A percentile compares a stretch with the other conserved stretches of the same genome.
Evolutionary conservation across 2,329 filamentous ascomycete species (phyloP).

Genomic region (Fusarium buxicola): DNA sequence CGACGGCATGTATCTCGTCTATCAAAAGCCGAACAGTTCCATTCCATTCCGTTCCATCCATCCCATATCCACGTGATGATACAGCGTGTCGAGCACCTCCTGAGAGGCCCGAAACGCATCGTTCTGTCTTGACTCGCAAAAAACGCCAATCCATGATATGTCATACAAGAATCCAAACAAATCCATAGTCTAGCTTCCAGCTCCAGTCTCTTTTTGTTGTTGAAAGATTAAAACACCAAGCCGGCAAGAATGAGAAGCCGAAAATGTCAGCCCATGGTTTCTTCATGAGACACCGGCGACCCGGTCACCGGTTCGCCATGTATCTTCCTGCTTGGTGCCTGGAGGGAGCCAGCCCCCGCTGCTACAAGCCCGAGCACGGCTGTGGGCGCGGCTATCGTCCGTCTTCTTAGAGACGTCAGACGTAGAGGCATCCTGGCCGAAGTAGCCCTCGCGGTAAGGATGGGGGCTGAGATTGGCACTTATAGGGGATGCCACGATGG

Average conservation of each 20-base stretch:
- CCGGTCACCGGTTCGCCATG: conserved; percentile 69
- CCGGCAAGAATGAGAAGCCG: conserved; percentile 1
- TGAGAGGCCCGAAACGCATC: conserved; percentile 9
- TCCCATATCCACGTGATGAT: conserved; percentile 42
- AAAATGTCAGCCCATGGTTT: background rate
- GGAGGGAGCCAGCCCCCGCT: conserved; percentile 74
- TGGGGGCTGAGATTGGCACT: conserved; percentile 49
- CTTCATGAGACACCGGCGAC: conserved; percentile 40
- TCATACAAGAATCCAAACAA: conserved; percentile 30
- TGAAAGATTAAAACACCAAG: conserved; percentile 17
- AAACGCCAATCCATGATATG: conserved; percentile 39
- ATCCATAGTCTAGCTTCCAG: conserved; percentile 29
- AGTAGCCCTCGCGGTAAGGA: conserved; percentile 61
- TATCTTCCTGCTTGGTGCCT: conserved; percentile 87
- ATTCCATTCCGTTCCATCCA: too few relatives aligned
- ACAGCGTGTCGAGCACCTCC: conserved; percentile 30
- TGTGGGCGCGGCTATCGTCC: conserved; percentile 60
- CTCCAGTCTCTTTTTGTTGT: conserved; percentile 15
- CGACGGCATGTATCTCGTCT: conserved; percentile 27
- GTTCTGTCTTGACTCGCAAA: conserved; percentile 14
- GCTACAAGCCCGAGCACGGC: conserved; percentile 56
- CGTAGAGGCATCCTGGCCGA: conserved; percentile 49
- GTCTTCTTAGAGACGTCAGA: conserved; percentile 69
- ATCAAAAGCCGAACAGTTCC: conserved; percentile 30
- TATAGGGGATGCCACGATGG: conserved; percentile 39